These are phyloP conservation scores for Fomitopsis schrenkii DNA, from an alignment of 1,284 basidiomycete genomes.

Conservation along the genomic window DNA sequence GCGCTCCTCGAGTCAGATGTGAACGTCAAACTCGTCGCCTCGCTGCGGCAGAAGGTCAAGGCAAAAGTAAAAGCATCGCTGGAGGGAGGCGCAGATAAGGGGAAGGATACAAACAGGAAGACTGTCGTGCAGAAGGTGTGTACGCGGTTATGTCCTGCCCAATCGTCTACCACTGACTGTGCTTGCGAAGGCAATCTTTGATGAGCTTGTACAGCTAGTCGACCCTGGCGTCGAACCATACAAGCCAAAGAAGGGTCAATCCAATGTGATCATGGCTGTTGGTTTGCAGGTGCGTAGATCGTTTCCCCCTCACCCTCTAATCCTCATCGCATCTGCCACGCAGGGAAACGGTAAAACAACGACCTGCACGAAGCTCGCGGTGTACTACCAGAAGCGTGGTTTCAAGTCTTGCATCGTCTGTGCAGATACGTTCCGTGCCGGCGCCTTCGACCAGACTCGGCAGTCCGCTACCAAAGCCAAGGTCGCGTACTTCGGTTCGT, in stretches of 20 bases:
- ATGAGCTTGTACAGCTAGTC: slow-evolving; percentile 93
- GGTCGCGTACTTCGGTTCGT: slow-evolving; percentile 98
- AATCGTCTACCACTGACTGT: slow-evolving; percentile 4
- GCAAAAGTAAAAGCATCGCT: slow-evolving; percentile 76
- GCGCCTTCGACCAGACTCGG: slow-evolving; percentile 98
- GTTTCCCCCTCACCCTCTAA: background rate
- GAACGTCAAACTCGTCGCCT: slow-evolving; percentile 94
- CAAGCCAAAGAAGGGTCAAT: slow-evolving; percentile 94
- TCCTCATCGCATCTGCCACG: background rate
- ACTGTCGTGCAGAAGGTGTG: slow-evolving; percentile 85
- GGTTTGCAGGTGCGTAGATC: slow-evolving; percentile 73
- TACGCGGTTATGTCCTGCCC: background rate
- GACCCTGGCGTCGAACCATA: slow-evolving; percentile 94
- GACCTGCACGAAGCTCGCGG: slow-evolving; percentile 95
- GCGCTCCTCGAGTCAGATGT: slow-evolving; percentile 97
- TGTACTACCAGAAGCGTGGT: slow-evolving; percentile 96
- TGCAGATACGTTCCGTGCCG: slow-evolving; percentile 99
- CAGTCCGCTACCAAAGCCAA: slow-evolving; percentile 96
- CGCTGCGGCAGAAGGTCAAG: slow-evolving; percentile 87
- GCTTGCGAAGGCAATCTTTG: slow-evolving; percentile 81
- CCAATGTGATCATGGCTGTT: slow-evolving; percentile 97
- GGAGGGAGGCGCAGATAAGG: slow-evolving; percentile 71
- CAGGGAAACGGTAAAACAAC: slow-evolving; percentile 98
- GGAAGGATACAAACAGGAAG: slow-evolving; percentile 80
- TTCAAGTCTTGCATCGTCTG: slow-evolving; percentile 99